Evolutionary conservation across 2,329 filamentous ascomycete species (phyloP).

Genomic region (Colletotrichum spinosum): DNA sequence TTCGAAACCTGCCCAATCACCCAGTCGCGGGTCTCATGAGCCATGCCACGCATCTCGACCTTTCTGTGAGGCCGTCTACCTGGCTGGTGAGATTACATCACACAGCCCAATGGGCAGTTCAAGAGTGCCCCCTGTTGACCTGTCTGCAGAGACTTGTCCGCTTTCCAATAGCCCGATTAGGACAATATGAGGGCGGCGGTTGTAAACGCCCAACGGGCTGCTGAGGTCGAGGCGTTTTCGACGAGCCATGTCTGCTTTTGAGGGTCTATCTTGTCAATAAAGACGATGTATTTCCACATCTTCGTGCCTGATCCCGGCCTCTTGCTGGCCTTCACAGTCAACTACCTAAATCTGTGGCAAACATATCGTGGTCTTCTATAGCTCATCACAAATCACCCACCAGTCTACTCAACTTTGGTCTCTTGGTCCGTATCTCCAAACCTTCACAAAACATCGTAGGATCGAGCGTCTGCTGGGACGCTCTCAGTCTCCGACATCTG

Average conservation of each 20-base stretch:
- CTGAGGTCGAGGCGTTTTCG: not conserved
- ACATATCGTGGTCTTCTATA: not conserved
- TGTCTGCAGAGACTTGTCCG: not conserved
- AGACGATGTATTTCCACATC: not conserved
- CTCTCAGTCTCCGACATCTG: not conserved
- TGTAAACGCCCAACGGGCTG: not conserved
- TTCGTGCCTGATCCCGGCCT: not conserved
- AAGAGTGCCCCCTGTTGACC: not conserved
- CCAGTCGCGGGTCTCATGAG: not conserved
- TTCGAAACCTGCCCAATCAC: slow-evolving; percentile 1
- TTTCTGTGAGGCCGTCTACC: too few species aligned
- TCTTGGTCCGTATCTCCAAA: not conserved
- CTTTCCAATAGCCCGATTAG: slow-evolving; percentile 1
- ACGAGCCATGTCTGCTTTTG: not conserved
- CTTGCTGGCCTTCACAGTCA: too few species aligned
- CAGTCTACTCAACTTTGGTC: not conserved
- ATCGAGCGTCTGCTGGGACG: not conserved
- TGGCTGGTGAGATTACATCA: too few species aligned
- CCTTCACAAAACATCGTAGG: too few species aligned
- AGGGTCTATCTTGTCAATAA: not conserved
- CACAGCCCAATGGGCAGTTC: too few species aligned
- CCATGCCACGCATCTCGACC: not conserved
- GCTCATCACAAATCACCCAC: not conserved
- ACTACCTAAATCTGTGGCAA: too few species aligned
- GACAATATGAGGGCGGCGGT: slow-evolving; percentile 2